Percentiles rank a stretch among this genome's conserved stretches.
Conservation (phyloP, 2,329 filamentous ascomycete genomes). For the Microcyclospora pomicola region DNA sequence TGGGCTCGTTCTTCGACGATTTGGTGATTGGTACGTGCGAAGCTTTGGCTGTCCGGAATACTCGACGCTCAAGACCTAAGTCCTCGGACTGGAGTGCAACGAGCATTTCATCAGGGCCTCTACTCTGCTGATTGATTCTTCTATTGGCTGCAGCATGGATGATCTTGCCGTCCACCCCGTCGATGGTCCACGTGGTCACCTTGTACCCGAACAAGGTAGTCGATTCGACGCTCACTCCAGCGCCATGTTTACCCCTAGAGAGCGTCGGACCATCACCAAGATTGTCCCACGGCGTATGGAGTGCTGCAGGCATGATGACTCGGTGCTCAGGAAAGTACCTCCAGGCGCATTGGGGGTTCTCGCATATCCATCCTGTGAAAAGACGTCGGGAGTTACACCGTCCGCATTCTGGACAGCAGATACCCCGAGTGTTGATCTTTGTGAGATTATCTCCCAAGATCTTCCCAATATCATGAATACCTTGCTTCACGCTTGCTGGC, state of each 20-base stretch:
- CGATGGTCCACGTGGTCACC: constrained; percentile 33
- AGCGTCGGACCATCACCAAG: constrained; percentile 17
- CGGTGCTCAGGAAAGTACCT: constrained; percentile 13
- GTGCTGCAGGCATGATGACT: constrained; percentile 10
- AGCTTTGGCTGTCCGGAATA: constrained; percentile 10
- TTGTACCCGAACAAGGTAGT: constrained; percentile 28
- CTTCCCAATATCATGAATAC: constrained; percentile 25
- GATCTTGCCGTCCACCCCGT: constrained; percentile 30
- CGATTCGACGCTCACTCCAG: constrained; percentile 21
- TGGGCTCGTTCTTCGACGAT: background rate
- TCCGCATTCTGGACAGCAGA: constrained; percentile 51
- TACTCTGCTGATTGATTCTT: constrained; percentile 35
- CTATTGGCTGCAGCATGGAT: constrained; percentile 45
- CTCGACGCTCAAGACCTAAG: constrained; percentile 23
- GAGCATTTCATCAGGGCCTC: constrained; percentile 51
- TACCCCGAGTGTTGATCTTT: constrained; percentile 43
- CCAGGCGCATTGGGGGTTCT: constrained; percentile 37
- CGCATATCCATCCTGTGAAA: constrained; percentile 52
- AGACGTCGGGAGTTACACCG: constrained; percentile 46
- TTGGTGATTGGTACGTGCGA: background rate
- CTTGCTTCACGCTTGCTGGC: constrained; percentile 28
- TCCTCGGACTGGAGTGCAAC: constrained; percentile 28
- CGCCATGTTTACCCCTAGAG: constrained; percentile 14
- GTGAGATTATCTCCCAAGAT: constrained; percentile 36
- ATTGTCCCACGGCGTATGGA: constrained; percentile 17